Base-by-base conservation (phyloP, 345 rosid species). In the Eucalyptus brandiana region DNA sequence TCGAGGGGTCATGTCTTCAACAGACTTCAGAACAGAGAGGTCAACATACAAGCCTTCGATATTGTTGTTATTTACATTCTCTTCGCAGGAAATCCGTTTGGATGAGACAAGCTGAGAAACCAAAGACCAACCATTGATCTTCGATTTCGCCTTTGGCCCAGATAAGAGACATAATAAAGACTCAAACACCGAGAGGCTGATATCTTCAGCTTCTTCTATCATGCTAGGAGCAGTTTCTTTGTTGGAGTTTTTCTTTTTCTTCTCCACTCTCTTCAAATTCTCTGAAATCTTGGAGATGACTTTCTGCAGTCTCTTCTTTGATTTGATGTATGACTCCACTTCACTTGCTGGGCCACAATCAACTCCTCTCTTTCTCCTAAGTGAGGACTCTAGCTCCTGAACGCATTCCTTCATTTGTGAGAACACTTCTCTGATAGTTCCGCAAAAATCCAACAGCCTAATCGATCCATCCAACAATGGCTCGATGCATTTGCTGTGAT, bases 391-490 rank as follows among this genome's bases (percentile, higher is more conserved):
- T 34, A 91, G 65, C 45, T 85, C 86, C 72, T 87, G 89, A 45
- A 86, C 11, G 62, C n/a, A 80, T 49, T 88, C 88, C 87, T 90
- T 91, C 23, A 45, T 88, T 56, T 56, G 62, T 5, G 13, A 88
- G 32, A 87, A 83, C 47, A 86, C 87, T 23, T 90, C 91, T 76
- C 40, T 90, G 83, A 45, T 53, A 47, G 85, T 88, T 47, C 62
- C 88, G 28, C 92, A 91, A 30, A 90, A 86, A 53, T 91, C 92
- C 89, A 88, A 60, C 18, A 87, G 30, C 86, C 88, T 48, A 42
- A 89, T 47, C 18, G 89, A 89, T 37, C 88, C 89, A 87, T 91
- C 92, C 80, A 91, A 54, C 18, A 91, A 28, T 18, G 37, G 89
- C 32, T 90, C 89, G 4, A 88, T 30, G 48, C 45, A 28, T 88